Evolutionary conservation across 73 alveolate species (phyloP).

Genomic region (Diophrys appendiculata): DNA sequence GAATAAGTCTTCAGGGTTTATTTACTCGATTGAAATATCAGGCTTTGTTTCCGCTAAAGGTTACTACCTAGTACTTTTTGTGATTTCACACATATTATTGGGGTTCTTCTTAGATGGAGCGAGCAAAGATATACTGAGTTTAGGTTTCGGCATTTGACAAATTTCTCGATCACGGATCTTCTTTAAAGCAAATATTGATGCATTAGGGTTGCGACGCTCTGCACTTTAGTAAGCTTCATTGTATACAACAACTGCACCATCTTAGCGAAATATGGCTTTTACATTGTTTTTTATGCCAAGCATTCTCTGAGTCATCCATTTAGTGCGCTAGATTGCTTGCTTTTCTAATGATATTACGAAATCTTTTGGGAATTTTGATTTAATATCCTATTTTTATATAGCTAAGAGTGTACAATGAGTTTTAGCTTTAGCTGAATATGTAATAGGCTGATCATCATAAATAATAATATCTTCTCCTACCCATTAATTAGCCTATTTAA

Average conservation of each 20-base stretch:
- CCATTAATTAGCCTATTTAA: constrained; percentile 8
- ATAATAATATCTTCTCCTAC: constrained; percentile 15
- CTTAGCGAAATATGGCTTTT: background rate
- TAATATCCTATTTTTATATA: background rate
- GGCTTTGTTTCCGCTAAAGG: too few species aligned
- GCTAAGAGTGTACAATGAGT: background rate
- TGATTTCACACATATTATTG: background rate
- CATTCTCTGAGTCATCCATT: background rate
- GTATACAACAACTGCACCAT: background rate
- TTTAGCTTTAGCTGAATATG: background rate
- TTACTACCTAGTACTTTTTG: background rate
- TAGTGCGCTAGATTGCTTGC: background rate
- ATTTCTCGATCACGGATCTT: background rate
- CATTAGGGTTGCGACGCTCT: background rate
- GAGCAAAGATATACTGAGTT: background rate
- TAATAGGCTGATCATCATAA: background rate
- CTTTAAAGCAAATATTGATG: background rate
- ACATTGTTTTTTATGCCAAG: background rate
- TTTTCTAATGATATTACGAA: background rate
- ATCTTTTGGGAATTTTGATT: background rate
- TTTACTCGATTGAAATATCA: too few species aligned
- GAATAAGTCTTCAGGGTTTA: too few species aligned
- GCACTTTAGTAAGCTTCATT: background rate
- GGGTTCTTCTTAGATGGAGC: background rate
- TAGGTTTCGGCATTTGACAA: background rate